Evolutionary conservation across 805 yeast genomes (phyloP).

Genomic region (Geotrichum ghanense): DNA sequence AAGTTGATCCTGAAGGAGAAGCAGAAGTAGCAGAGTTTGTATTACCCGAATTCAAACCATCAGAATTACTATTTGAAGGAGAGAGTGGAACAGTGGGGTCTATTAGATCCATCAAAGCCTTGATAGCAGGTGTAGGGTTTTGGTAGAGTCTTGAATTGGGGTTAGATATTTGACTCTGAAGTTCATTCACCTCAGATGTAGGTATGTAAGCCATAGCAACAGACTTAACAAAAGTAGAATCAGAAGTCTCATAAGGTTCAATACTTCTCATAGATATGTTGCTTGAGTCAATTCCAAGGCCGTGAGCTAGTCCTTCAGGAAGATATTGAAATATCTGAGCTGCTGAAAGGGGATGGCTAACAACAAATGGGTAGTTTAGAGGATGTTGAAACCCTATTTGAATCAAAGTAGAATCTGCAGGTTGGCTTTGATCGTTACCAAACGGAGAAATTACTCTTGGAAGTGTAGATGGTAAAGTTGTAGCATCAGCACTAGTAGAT

Average conservation of each 20-base stretch:
- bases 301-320: constrained; percentile 59
- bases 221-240: constrained; percentile 58
- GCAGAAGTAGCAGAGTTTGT: constrained; percentile 5
- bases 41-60: neutral
- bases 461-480: constrained; percentile 24
- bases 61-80: constrained; percentile 13
- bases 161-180: constrained; percentile 41
- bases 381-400: constrained; percentile 70
- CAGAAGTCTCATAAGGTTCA: constrained; percentile 60
- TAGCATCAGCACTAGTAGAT: constrained; percentile 14
- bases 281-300: constrained; percentile 35
- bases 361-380: constrained; percentile 79
- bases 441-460: constrained; percentile 77
- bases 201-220: constrained; percentile 87
- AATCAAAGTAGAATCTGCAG: constrained; percentile 45
- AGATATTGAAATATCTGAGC: constrained; percentile 80
- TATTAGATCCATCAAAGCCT: constrained; percentile 52
- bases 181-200: constrained; percentile 31
- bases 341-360: constrained; percentile 55
- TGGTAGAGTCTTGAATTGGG: constrained; percentile 46
- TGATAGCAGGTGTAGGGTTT: constrained; percentile 44
- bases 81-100: constrained; percentile 52
- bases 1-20: neutral
- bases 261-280: constrained; percentile 53
- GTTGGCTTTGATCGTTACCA: constrained; percentile 30